phyloP scores from a whole-genome alignment of 768 basidiomycete species.

The Guyanaporus albipodus region DNA sequence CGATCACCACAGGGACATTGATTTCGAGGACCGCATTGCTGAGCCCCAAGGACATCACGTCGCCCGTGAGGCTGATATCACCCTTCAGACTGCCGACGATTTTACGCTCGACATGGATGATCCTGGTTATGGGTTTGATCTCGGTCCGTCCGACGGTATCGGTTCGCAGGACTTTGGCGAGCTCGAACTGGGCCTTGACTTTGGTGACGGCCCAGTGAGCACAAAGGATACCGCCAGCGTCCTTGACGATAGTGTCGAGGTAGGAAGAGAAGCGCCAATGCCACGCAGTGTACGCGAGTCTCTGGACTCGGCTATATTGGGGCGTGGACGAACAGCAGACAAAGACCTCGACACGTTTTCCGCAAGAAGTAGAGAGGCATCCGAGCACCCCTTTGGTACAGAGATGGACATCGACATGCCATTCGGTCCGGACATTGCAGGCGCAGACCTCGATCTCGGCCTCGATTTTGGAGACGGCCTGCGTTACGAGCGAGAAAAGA shows the following conservation, averaged over 20 bases:
- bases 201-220: slow-evolving; percentile 55
- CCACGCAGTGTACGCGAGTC: slow-evolving; percentile 48
- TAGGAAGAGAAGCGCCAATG: slow-evolving; percentile 66
- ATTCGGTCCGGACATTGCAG: slow-evolving; percentile 47
- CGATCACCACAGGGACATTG: slow-evolving; percentile 58
- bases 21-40: slow-evolving; percentile 64
- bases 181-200: slow-evolving; percentile 73
- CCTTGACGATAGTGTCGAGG: slow-evolving; percentile 55
- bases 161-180: slow-evolving; percentile 79
- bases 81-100: slow-evolving; percentile 74
- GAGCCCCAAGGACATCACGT: slow-evolving; percentile 73
- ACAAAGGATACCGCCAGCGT: slow-evolving; percentile 46
- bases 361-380: slow-evolving; percentile 56
- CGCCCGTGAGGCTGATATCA: slow-evolving; percentile 84
- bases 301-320: slow-evolving; percentile 59
- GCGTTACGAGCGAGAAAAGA: slow-evolving; percentile 44
- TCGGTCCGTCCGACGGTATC: slow-evolving; percentile 77
- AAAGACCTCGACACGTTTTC: slow-evolving; percentile 64
- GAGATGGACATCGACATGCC: slow-evolving; percentile 51
- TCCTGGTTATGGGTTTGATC: slow-evolving; percentile 63
- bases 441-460: slow-evolving; percentile 62
- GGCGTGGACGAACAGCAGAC: slow-evolving; percentile 40
- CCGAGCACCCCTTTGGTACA: slow-evolving; percentile 60
- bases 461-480: slow-evolving; percentile 64
- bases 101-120: slow-evolving; percentile 62